Evolutionary conservation across 2,329 filamentous ascomycete genomes (phyloP).

Genomic region (Coniochaeta ligniaria): DNA sequence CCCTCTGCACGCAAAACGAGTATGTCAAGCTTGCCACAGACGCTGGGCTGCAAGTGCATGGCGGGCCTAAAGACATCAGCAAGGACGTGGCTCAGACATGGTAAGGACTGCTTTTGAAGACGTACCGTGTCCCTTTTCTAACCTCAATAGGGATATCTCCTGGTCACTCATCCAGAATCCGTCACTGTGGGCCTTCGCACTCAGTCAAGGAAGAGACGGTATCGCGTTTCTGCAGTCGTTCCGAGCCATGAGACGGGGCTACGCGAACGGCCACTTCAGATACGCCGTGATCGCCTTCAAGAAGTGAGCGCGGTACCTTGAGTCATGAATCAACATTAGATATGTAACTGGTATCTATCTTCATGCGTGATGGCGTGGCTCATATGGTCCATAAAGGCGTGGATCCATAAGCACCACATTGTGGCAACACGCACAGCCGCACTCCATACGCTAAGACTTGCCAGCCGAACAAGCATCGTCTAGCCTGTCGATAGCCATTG

Average conservation of each 20-base stretch:
- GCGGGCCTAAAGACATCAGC: constrained; percentile 48
- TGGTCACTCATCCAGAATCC: constrained; percentile 54
- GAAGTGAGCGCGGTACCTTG: constrained; percentile 22
- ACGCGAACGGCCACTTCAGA: constrained; percentile 49
- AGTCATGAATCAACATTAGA: not conserved
- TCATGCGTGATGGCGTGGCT: not conserved
- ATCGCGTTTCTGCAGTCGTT: constrained; percentile 55
- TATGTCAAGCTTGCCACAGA: constrained; percentile 42
- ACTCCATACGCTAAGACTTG: not conserved
- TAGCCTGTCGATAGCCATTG: not conserved
- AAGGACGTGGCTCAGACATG: constrained; percentile 52
- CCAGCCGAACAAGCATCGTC: not conserved
- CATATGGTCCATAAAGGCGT: not conserved
- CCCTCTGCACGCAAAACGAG: constrained; percentile 43
- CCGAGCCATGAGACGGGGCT: constrained; percentile 52
- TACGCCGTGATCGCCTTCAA: constrained; percentile 53
- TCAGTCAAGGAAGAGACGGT: constrained; percentile 52
- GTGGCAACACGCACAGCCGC: not conserved
- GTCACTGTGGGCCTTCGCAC: constrained; percentile 53
- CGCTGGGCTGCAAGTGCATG: constrained; percentile 38
- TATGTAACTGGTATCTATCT: not conserved
- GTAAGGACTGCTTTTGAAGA: constrained; percentile 26
- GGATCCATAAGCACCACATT: not conserved
- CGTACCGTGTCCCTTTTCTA: not conserved
- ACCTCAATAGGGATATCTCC: constrained; percentile 48